A percentile compares a stretch with the other conserved stretches of the same genome.
Evolutionary conservation across 2,329 filamentous ascomycete species (phyloP).

Genomic region (Fusarium verticillioides): DNA sequence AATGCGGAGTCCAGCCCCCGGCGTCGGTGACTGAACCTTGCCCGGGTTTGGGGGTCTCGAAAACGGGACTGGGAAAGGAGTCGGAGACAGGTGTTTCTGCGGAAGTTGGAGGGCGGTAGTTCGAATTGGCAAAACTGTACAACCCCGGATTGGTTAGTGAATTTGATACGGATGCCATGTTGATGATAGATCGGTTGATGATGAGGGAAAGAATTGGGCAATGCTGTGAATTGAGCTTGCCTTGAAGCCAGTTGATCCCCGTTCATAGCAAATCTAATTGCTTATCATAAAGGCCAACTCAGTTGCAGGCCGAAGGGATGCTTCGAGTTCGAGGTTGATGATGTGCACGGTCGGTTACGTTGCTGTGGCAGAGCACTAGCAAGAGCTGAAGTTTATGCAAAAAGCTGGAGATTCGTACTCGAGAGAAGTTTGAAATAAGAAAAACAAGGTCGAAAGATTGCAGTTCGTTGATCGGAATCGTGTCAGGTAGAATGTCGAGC

Average conservation of each 20-base stretch:
- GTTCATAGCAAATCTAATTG: constrained; percentile 67
- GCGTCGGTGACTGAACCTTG: constrained; percentile 61
- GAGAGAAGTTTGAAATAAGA: background rate
- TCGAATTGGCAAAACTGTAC: constrained; percentile 71
- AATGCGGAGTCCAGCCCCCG: constrained; percentile 68
- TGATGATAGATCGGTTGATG: constrained; percentile 20
- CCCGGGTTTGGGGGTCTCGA: constrained; percentile 66
- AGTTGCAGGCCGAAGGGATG: constrained; percentile 21
- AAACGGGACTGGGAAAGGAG: constrained; percentile 64
- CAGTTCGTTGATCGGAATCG: constrained; percentile 9
- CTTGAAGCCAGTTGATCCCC: constrained; percentile 67
- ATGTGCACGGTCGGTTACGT: constrained; percentile 35
- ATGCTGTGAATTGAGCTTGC: constrained; percentile 50
- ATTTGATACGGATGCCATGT: constrained; percentile 24
- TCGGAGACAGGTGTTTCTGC: constrained; percentile 66
- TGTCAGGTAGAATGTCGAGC: constrained; percentile 21
- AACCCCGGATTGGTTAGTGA: constrained; percentile 50
- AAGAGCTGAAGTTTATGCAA: constrained; percentile 34
- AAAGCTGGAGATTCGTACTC: constrained; percentile 8
- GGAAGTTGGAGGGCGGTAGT: constrained; percentile 69
- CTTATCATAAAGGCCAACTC: constrained; percentile 42
- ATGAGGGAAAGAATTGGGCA: constrained; percentile 4
- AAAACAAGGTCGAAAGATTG: constrained; percentile 5
- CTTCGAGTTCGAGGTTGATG: constrained; percentile 33
- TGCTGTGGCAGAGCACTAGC: constrained; percentile 25